Evolutionary conservation across 192 early-diverging fungal species (phyloP).

Genomic region (Rhizophlyctis rosea): DNA sequence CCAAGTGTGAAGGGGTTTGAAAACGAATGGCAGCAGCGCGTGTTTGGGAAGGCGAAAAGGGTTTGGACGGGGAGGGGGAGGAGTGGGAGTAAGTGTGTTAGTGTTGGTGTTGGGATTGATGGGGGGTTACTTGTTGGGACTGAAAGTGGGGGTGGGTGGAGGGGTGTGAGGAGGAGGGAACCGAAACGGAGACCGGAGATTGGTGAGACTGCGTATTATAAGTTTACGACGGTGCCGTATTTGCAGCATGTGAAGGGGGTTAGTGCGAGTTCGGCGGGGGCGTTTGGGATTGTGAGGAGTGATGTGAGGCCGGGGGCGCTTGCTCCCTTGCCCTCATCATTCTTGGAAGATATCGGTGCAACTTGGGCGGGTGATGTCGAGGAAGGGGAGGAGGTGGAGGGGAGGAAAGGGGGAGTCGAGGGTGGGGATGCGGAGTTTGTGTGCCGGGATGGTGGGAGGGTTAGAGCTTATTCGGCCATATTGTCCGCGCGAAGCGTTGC

Average conservation of each 20-base stretch:
- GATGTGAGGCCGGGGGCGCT: conserved; percentile 42
- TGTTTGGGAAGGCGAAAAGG: conserved; percentile 44
- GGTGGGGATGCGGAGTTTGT: conserved; percentile 48
- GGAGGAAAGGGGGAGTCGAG: background rate
- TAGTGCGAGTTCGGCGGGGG: conserved; percentile 56
- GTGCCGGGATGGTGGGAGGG: conserved; percentile 24
- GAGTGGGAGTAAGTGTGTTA: too few species aligned
- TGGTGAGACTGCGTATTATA: conserved; percentile 48
- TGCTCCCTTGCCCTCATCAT: conserved; percentile 11
- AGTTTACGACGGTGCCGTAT: conserved; percentile 51
- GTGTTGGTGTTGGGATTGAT: too few species aligned
- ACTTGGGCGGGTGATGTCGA: conserved; percentile 34
- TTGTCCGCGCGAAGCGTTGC: conserved; percentile 40
- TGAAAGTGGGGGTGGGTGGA: conserved; percentile 21
- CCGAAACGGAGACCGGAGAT: too few species aligned
- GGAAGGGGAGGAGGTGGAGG: conserved; percentile 15
- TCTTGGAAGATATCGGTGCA: too few species aligned
- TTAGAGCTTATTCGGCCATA: conserved; percentile 49
- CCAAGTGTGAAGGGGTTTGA: conserved; percentile 31
- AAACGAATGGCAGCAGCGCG: conserved; percentile 35
- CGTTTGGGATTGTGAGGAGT: conserved; percentile 60
- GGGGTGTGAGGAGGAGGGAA: too few species aligned
- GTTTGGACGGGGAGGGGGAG: conserved; percentile 67
- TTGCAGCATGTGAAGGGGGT: conserved; percentile 61
- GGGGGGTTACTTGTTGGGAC: too few species aligned